phyloP scores from a whole-genome alignment of 345 rosid species.

The Aegle marmelos region DNA sequence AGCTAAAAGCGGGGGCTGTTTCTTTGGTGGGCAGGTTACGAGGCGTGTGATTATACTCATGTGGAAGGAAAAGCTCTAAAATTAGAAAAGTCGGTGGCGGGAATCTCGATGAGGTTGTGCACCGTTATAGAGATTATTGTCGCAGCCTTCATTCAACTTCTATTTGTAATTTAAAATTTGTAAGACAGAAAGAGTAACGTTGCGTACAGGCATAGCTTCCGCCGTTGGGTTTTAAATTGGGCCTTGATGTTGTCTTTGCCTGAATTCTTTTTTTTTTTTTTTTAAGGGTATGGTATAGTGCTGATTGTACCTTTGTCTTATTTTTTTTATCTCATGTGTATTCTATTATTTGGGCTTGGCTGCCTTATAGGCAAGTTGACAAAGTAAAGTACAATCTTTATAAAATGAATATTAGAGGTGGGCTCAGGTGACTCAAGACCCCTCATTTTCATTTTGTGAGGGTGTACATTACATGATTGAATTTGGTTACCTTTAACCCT shows the following conservation, averaged over 20 bases:
- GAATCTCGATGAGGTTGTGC: conserved; percentile 8
- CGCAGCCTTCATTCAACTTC: neutral
- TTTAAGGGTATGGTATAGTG: neutral
- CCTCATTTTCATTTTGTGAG: too few relatives aligned
- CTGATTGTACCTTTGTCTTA: neutral
- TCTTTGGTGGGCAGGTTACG: conserved; percentile 42
- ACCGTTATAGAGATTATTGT: neutral
- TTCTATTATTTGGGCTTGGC: too few relatives aligned
- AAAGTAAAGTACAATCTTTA: too few relatives aligned
- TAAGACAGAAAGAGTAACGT: neutral
- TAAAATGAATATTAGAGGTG: too few relatives aligned
- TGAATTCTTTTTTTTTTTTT: neutral
- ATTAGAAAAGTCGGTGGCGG: conserved; percentile 27
- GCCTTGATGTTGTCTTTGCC: neutral
- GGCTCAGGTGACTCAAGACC: too few relatives aligned
- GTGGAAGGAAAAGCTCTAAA: conserved; percentile 4
- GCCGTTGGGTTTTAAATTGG: neutral
- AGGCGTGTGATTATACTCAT: conserved; percentile 36
- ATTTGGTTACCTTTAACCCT: too few relatives aligned
- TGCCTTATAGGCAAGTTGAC: too few relatives aligned
- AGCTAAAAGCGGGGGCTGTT: neutral
- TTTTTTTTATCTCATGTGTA: too few relatives aligned
- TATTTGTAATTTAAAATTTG: neutral
- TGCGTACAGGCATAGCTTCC: neutral
- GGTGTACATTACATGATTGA: too few relatives aligned